phyloP scores from a whole-genome alignment of 2,329 filamentous ascomycete species.

The Cordyceps farinosa region DNA sequence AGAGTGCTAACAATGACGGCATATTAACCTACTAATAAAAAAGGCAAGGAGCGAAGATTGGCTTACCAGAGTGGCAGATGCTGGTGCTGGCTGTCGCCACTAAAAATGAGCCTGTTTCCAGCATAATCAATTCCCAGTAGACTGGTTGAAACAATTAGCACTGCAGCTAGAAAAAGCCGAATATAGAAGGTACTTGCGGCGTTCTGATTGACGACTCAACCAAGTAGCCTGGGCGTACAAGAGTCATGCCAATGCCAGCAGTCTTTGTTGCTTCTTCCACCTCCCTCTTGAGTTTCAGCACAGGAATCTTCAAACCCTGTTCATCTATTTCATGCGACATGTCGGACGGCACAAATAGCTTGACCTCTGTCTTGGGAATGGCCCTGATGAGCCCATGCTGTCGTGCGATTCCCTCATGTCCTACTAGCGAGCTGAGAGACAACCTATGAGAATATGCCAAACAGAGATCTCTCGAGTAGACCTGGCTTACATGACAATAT shows the following conservation, averaged over 20 bases:
- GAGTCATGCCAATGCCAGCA: background rate
- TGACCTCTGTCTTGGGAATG: background rate
- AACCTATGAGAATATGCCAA: background rate
- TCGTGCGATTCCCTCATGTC: background rate
- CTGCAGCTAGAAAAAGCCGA: too few species aligned
- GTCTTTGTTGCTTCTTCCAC: background rate
- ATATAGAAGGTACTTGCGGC: background rate
- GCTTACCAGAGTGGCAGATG: background rate
- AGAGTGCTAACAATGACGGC: background rate
- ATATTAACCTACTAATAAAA: too few species aligned
- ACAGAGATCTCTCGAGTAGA: too few species aligned
- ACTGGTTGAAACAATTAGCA: background rate
- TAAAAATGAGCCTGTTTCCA: constrained; percentile 1
- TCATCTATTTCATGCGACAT: constrained; percentile 5
- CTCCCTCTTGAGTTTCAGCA: background rate
- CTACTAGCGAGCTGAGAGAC: background rate
- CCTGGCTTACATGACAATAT: background rate
- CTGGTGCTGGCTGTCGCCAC: background rate
- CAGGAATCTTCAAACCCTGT: background rate
- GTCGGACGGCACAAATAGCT: constrained; percentile 7
- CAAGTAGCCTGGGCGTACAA: background rate
- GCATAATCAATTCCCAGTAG: background rate
- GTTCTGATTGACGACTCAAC: background rate
- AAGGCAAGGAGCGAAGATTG: too few species aligned
- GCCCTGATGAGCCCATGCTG: background rate